Percentiles rank a stretch among this genome's conserved stretches.
Conservation (phyloP, 1,139 yeast genomes). For the Lodderomyces pseudojiufengensis region DNA sequence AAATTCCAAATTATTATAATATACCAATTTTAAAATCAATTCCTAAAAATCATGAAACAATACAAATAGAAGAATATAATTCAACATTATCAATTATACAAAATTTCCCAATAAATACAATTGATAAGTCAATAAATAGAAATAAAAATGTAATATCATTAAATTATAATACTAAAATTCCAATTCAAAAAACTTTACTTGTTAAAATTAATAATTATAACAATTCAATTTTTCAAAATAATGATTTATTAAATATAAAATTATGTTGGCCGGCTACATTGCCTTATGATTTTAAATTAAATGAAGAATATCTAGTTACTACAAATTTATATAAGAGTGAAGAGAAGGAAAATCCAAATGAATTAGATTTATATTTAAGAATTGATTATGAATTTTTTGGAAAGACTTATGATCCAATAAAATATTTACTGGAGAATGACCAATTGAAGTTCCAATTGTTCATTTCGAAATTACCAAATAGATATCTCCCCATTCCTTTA, state of each 20-base stretch:
- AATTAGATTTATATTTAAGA: conserved; percentile 30
- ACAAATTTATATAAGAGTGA: conserved; percentile 7
- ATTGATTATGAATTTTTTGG: conserved; percentile 26
- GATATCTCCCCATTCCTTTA: conserved; percentile 36
- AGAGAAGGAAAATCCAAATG: not conserved
- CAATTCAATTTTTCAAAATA: conserved; percentile 24
- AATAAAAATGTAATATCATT: conserved; percentile 8
- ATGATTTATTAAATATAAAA: conserved; percentile 34
- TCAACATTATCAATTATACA: conserved; percentile 23
- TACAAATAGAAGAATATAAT: conserved; percentile 17
- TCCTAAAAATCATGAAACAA: conserved; percentile 1
- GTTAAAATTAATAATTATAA: conserved; percentile 35
- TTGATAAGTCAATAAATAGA: conserved; percentile 7
- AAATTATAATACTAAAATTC: conserved; percentile 16
- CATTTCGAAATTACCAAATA: conserved; percentile 31
- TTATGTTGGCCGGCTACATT: conserved; percentile 46
- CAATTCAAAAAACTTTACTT: conserved; percentile 19
- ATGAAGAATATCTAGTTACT: conserved; percentile 21
- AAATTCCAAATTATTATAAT: conserved; percentile 35
- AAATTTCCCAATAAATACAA: conserved; percentile 30
- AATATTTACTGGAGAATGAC: conserved; percentile 14
- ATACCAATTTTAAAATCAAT: conserved; percentile 21
- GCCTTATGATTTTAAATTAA: conserved; percentile 28
- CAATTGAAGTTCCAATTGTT: conserved; percentile 25
- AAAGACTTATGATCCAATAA: conserved; percentile 18